A percentile compares a stretch with the other conserved stretches of the same genome.
Evolutionary conservation across 2,329 filamentous ascomycete species (phyloP).

Genomic region (Diaporthe aspalathi): DNA sequence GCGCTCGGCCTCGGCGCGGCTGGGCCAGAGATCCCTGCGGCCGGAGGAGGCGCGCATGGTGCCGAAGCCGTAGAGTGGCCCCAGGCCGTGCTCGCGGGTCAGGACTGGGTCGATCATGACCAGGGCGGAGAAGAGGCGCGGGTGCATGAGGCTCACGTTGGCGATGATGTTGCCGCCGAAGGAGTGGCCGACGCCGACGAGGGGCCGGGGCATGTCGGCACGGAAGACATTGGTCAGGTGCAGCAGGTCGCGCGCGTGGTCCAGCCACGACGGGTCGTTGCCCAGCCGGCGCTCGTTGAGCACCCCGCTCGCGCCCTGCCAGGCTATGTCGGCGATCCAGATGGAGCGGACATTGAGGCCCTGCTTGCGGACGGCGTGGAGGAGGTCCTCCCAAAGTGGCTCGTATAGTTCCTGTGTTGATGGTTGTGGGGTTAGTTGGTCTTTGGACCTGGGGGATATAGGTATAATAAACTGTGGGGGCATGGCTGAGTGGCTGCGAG

Average conservation of each 20-base stretch:
- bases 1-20: conserved; percentile 73
- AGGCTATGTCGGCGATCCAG: conserved; percentile 90
- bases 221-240: conserved; percentile 89
- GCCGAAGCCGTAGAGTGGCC: conserved; percentile 50
- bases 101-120: conserved; percentile 90
- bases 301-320: conserved; percentile 82
- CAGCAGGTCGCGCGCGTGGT: conserved; percentile 85
- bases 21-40: conserved; percentile 86
- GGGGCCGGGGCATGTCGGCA: conserved; percentile 79
- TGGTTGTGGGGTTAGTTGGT: conserved; percentile 33
- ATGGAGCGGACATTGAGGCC: conserved; percentile 82
- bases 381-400: conserved; percentile 87
- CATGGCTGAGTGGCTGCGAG: not conserved
- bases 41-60: conserved; percentile 71
- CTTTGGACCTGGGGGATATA: not conserved
- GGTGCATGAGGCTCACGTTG: conserved; percentile 80
- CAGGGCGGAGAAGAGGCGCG: conserved; percentile 80
- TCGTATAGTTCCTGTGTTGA: conserved; percentile 83
- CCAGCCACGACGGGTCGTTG: conserved; percentile 89
- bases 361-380: conserved; percentile 64
- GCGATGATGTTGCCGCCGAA: conserved; percentile 83
- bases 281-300: conserved; percentile 82
- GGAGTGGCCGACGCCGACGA: conserved; percentile 89
- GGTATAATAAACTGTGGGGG: not conserved
- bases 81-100: conserved; percentile 58